Evolutionary conservation across 768 basidiomycete species (phyloP), one percentile per base, ranked within the genome.

Genomic region (Xerocomus brunneocitrinus): DNA sequence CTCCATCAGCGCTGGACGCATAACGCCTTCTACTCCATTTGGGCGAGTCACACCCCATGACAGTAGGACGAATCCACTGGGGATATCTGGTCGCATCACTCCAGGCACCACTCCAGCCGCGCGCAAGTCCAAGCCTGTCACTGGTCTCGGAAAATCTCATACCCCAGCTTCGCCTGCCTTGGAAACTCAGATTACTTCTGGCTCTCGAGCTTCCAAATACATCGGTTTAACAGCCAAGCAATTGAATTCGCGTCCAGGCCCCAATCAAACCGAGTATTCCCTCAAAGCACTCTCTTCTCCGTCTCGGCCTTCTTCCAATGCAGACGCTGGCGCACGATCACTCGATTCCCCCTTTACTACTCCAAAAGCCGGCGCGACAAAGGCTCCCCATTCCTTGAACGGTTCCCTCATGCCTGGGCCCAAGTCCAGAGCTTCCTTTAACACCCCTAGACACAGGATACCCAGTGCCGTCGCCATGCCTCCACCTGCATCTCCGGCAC

Each of bases 181-280:
- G 31, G 71, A 73, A 49, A 57, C 67, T 30, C 74, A 73, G 54
- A 84, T 94, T 53, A 91, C 91, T 3, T 84, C 83, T 6, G 91
- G 91, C 3, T 91, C 91, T 3, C 77, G 92, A 42, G 91, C 92
- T 9, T 87, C 88, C 40, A 89, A 86, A 67, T 94, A 93, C 65
- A 75, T 87, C 31, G 82, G 84, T 14, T 82, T 93, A 80, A 94
- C 90, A 1, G 91, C 91, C 0, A 82, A 86, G 64, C 89, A 92
- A 60, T 78, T 95, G 54, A 82, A 68, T 64, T 79, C 75, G 24
- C 79, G 79, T 47, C 13, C 63, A 12, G 51, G 53, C 13, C 47
- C 62, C 19, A 43, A 48, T 50, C 54, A 49, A 30, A 53, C 58
- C 13, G 68, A 67, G 41, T 51, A 57, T 47, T 55, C 46, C 48